Conservation (phyloP, 768 basidiomycete genomes). For the Xanthoconium purpureum region DNA sequence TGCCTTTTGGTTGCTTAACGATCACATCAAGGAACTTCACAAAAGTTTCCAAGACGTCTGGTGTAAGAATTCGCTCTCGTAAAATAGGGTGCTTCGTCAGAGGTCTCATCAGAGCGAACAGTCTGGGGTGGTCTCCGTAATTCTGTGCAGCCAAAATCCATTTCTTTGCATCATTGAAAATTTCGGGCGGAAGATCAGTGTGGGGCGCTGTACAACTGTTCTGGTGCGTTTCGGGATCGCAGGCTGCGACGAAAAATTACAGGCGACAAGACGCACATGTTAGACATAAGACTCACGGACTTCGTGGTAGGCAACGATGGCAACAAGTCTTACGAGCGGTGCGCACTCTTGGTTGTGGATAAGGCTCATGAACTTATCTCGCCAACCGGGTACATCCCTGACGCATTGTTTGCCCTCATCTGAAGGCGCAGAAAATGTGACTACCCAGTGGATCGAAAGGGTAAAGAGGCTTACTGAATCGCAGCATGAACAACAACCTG, state of each 20-base stretch:
- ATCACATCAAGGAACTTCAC: slow-evolving; percentile 13
- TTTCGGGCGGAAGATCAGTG: neutral
- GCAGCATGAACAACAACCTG: slow-evolving; percentile 15
- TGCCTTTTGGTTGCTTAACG: neutral
- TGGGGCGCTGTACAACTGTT: neutral
- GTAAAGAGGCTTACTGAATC: slow-evolving; percentile 15
- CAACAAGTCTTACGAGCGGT: slow-evolving; percentile 19
- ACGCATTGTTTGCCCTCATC: slow-evolving; percentile 21
- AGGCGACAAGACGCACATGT: neutral
- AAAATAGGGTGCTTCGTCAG: slow-evolving; percentile 18
- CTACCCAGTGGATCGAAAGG: neutral
- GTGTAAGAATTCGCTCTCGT: slow-evolving; percentile 14
- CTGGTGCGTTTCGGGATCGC: neutral
- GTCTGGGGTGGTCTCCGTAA: slow-evolving; percentile 18
- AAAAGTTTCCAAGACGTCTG: slow-evolving; percentile 11
- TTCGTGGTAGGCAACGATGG: slow-evolving; percentile 23
- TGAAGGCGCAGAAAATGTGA: neutral
- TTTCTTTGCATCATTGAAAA: slow-evolving; percentile 15
- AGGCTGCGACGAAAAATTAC: slow-evolving; percentile 2
- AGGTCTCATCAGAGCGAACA: slow-evolving; percentile 18
- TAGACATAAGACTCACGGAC: slow-evolving; percentile 9
- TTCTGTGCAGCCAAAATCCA: slow-evolving; percentile 9
- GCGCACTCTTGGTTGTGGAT: slow-evolving; percentile 9
- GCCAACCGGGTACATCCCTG: slow-evolving; percentile 13
- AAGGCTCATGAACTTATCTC: slow-evolving; percentile 5